phyloP scores from a whole-genome alignment of 2,329 filamentous ascomycete species.

The Alternaria hordeiaustralica region DNA sequence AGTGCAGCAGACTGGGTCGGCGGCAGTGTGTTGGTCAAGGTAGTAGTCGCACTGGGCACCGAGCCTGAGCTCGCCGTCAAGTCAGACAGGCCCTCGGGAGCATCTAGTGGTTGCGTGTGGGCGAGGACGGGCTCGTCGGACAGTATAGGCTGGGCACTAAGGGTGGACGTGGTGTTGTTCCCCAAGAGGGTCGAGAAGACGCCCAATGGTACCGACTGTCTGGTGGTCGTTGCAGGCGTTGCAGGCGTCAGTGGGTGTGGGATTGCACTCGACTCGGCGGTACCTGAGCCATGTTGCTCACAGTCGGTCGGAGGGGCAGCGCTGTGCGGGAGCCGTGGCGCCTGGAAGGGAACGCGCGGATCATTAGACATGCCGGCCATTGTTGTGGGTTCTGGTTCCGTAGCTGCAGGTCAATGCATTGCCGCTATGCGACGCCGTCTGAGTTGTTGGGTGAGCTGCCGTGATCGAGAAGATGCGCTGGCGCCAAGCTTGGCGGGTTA shows the following conservation, averaged over 20 bases:
- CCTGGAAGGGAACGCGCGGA: slow-evolving; percentile 33
- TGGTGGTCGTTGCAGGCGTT: slow-evolving; percentile 45
- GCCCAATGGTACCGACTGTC: slow-evolving; percentile 43
- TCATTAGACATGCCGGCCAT: slow-evolving; percentile 39
- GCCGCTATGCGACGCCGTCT: slow-evolving; percentile 42
- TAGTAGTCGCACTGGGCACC: slow-evolving; percentile 45
- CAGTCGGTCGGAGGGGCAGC: slow-evolving; percentile 25
- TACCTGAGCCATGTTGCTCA: slow-evolving; percentile 23
- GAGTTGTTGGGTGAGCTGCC: slow-evolving; percentile 44
- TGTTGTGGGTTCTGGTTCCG: slow-evolving; percentile 43
- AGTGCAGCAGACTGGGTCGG: slow-evolving; percentile 48
- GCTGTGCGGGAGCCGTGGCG: slow-evolving; percentile 23
- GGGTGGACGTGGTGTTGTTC: slow-evolving; percentile 28
- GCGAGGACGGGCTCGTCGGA: slow-evolving; percentile 28
- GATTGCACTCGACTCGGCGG: slow-evolving; percentile 30
- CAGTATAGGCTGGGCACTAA: slow-evolving; percentile 17
- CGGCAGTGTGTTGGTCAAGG: slow-evolving; percentile 45
- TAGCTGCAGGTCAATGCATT: slow-evolving; percentile 50
- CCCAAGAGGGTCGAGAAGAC: slow-evolving; percentile 43
- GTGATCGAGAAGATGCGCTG: slow-evolving; percentile 45
- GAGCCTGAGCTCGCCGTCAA: slow-evolving; percentile 41
- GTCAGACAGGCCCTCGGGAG: slow-evolving; percentile 39
- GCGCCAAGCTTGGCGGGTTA: slow-evolving; percentile 32
- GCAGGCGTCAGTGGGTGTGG: slow-evolving; percentile 45
- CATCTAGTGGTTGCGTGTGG: slow-evolving; percentile 37